These are phyloP conservation scores for Vicia sativa DNA, from an alignment of 306 rosid genomes.

Conservation along the genomic window DNA sequence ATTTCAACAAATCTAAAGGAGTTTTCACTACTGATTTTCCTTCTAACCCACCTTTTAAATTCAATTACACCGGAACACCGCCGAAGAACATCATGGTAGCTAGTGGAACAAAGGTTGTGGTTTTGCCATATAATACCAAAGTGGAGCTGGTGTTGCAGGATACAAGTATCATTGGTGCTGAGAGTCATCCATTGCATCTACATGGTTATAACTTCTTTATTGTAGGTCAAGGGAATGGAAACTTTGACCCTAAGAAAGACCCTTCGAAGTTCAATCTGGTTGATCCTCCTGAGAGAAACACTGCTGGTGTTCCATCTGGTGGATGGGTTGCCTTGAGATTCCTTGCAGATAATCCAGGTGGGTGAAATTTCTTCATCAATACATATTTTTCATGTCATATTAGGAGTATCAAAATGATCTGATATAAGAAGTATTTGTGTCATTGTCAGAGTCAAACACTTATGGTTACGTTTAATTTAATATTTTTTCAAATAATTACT, in stretches of 20 bases:
- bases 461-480: no score
- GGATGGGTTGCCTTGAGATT: slow-evolving; percentile 80
- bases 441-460: no score
- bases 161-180: slow-evolving; percentile 68
- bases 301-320: slow-evolving; percentile 66
- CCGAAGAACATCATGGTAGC: slow-evolving; percentile 53
- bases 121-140: slow-evolving; percentile 54
- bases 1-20: slow-evolving; percentile 58
- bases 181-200: slow-evolving; percentile 83
- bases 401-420: no score
- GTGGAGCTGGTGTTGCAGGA: slow-evolving; percentile 74
- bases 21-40: slow-evolving; percentile 69
- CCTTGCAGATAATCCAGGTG: slow-evolving; percentile 72
- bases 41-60: slow-evolving; percentile 60
- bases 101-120: slow-evolving; percentile 61
- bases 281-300: slow-evolving; percentile 80
- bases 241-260: slow-evolving; percentile 65
- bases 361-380: no score
- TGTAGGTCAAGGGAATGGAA: slow-evolving; percentile 68
- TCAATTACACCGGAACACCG: slow-evolving; percentile 72
- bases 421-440: no score
- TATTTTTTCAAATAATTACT: no score
- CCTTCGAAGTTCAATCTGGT: slow-evolving; percentile 60
- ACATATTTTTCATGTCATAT: no score
- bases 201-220: slow-evolving; percentile 81